These are phyloP conservation scores for Stagonosporopsis cucurbitacearum DNA, from an alignment of 2,329 filamentous ascomycete species.

Conservation along the genomic window DNA sequence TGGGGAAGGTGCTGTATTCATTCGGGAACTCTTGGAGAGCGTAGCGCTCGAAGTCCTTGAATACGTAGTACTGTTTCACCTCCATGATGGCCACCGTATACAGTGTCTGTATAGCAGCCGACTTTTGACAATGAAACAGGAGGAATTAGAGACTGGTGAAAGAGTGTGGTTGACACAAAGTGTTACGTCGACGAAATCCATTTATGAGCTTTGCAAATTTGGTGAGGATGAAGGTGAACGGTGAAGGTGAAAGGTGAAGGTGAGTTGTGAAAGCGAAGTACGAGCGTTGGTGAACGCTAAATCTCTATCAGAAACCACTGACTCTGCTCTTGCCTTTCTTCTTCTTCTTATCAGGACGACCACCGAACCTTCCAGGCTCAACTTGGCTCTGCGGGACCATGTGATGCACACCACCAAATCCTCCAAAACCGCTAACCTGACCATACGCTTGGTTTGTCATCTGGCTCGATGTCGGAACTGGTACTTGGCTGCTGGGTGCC, in stretches of 20 bases:
- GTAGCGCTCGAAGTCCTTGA: neutral
- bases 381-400: slow-evolving; percentile 38
- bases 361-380: slow-evolving; percentile 46
- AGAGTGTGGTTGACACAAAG: neutral
- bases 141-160: too few species aligned
- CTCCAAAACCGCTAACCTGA: slow-evolving; percentile 11
- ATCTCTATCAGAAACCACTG: slow-evolving; percentile 35
- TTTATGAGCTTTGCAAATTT: neutral
- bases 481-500: slow-evolving; percentile 35
- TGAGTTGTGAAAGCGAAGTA: too few species aligned
- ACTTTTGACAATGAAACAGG: too few species aligned
- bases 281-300: neutral
- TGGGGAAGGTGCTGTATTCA: neutral
- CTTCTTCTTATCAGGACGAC: slow-evolving; percentile 41
- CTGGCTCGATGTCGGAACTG: slow-evolving; percentile 22
- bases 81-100: neutral
- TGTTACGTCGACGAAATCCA: too few species aligned
- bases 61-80: neutral
- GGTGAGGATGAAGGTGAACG: neutral
- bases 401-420: slow-evolving; percentile 11
- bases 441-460: slow-evolving; percentile 14
- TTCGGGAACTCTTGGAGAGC: neutral
- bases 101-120: too few species aligned
- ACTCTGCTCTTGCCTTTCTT: slow-evolving; percentile 45
- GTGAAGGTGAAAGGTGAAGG: neutral